phyloP scores from a whole-genome alignment of 345 rosid genomes.

The Diplotaxis tenuifolia region DNA sequence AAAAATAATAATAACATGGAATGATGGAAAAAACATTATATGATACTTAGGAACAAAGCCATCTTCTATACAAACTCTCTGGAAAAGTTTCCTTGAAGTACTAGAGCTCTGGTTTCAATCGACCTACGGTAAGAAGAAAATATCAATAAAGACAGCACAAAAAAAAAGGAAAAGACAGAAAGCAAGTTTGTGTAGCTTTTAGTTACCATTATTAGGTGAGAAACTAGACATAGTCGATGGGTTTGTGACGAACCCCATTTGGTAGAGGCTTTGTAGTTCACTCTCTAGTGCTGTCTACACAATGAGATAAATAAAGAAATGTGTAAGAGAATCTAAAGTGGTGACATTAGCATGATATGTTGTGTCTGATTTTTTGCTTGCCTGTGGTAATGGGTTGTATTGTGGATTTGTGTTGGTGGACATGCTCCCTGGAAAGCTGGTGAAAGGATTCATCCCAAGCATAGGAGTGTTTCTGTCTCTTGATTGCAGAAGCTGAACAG shows the following conservation, averaged over 20 bases:
- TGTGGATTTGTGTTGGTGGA: slow-evolving; percentile 54
- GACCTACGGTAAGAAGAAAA: slow-evolving; percentile 34
- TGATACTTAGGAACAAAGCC: slow-evolving; percentile 28
- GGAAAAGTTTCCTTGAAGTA: slow-evolving; percentile 14
- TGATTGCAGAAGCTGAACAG: slow-evolving; percentile 57
- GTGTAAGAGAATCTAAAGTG: neutral
- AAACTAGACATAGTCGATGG: slow-evolving; percentile 52
- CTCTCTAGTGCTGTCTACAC: slow-evolving; percentile 56
- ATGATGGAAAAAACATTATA: slow-evolving; percentile 22
- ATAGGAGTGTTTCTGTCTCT: slow-evolving; percentile 47
- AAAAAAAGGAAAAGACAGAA: neutral
- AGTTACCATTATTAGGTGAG: slow-evolving; percentile 60
- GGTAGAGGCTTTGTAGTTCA: slow-evolving; percentile 70
- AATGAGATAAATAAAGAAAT: neutral
- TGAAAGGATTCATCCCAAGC: slow-evolving; percentile 51
- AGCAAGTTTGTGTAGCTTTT: slow-evolving; percentile 7
- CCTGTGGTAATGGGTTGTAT: slow-evolving; percentile 62
- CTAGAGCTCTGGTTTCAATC: slow-evolving; percentile 72
- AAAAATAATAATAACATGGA: slow-evolving; percentile 18
- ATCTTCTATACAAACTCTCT: slow-evolving; percentile 37
- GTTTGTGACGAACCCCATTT: slow-evolving; percentile 68
- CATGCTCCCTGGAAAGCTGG: slow-evolving; percentile 47
- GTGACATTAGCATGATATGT: neutral
- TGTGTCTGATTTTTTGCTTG: slow-evolving; percentile 21
- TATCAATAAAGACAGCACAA: neutral